A percentile compares a stretch with the other conserved stretches of the same genome.
phyloP scores from a whole-genome alignment of 2,329 filamentous ascomycete species.

The Colletotrichum scovillei region DNA sequence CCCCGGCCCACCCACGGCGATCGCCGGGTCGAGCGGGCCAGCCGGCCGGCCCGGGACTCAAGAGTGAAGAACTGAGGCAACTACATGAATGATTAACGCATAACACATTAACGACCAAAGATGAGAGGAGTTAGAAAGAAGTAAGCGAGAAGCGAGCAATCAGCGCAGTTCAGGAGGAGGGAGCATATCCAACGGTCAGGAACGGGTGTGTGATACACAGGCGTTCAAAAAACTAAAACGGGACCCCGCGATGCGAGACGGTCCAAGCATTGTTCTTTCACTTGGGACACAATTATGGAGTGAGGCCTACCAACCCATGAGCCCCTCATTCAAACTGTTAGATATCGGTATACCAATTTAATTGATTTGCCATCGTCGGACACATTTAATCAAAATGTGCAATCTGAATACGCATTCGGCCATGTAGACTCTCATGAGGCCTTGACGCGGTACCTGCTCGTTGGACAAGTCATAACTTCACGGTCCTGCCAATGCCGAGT shows the following conservation, averaged over 20 bases:
- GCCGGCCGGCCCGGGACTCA: conserved; percentile 27
- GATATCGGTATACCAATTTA: neutral
- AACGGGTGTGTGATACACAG: conserved; percentile 8
- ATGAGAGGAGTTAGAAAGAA: conserved; percentile 1
- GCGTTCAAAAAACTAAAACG: conserved; percentile 21
- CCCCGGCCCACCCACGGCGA: conserved; percentile 28
- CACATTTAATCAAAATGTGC: neutral
- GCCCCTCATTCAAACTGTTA: neutral
- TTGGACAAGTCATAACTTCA: too few species aligned
- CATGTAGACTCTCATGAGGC: neutral
- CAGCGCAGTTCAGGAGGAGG: conserved; percentile 6
- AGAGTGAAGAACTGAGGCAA: conserved; percentile 28
- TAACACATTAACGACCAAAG: conserved; percentile 3
- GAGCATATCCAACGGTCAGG: neutral
- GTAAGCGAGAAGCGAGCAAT: conserved; percentile 9
- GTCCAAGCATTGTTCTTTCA: conserved; percentile 16
- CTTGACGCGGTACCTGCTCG: neutral
- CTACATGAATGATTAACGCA: neutral
- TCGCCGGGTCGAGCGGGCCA: conserved; percentile 31
- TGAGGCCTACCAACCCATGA: neutral
- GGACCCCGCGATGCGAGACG: conserved; percentile 5
- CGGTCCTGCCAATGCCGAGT: neutral
- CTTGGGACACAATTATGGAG: neutral
- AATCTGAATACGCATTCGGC: neutral
- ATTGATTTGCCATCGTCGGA: neutral